Base-by-base conservation (phyloP, 257 asterid genomes). In the Catharanthus roseus region DNA sequence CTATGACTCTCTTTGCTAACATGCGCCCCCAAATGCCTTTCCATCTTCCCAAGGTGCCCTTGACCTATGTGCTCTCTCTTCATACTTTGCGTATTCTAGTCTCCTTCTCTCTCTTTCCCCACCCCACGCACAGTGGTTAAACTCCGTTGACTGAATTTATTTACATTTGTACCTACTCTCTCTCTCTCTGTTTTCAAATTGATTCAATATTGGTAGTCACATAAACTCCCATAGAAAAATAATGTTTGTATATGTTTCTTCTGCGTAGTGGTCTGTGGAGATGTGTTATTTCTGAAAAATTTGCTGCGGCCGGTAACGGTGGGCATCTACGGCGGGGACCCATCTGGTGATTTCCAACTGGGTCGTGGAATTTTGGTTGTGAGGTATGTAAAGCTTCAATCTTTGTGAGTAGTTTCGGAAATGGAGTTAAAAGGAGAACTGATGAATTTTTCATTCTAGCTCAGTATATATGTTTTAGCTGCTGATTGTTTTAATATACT, bases 11-110 rank as follows among this genome's bases (percentile, higher is more conserved):
- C 16, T 0, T 1, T 5, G n/a, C 75, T 83, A 80, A 77, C 77
- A 44, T 84, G 80, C 80, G 69, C 83, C 62, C 0, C 67, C 41
- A 38, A 38, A 41, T 7, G 39, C 69, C 33, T 70, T 65, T 79
- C 57, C 69, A 65, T 5, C 28, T 70, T 74, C 79, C 80, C 79
- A 53, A 81, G 62, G 72, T n/a, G 69, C 53, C 31, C 39, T 84
- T 81, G 86, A 84, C 88, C 81, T 75, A 55, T 82, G 84, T 77
- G 80, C 82, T 67, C 69, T 19, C 68, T 86, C n/a, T n/a, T n/a
- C n/a, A 83, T 84, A 85, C 82, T 65, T 86, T 85, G 87, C 93
- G 91, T 83, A 78, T 84, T 76, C 85, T 75, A 82, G 73, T 86
- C 77, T 75, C 74, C 56, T 47, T 77, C 76, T 72, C 78, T 55